Conservation (phyloP, 2,329 filamentous ascomycete species). For the Stagonosporopsis tanaceti region DNA sequence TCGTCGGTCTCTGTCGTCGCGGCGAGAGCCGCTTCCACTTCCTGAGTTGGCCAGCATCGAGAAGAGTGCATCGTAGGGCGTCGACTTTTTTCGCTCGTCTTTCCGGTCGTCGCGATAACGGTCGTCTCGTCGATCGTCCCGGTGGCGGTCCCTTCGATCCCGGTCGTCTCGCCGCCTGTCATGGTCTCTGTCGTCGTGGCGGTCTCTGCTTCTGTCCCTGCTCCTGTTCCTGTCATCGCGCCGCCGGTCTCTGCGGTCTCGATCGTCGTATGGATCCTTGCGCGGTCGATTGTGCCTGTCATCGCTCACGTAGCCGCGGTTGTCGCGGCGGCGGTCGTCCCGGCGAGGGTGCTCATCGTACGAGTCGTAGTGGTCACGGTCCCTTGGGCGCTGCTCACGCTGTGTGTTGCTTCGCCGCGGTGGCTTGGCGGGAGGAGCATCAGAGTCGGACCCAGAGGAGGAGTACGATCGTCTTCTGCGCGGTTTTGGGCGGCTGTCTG, state of each 20-base stretch:
- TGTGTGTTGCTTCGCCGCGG: slow-evolving; percentile 32
- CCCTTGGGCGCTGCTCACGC: slow-evolving; percentile 26
- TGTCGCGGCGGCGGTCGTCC: slow-evolving; percentile 24
- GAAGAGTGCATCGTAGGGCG: slow-evolving; percentile 18
- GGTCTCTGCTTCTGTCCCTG: slow-evolving; percentile 17
- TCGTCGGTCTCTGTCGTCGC: slow-evolving; percentile 27
- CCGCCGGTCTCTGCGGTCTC: slow-evolving; percentile 19
- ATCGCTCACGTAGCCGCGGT: slow-evolving; percentile 39
- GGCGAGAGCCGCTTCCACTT: slow-evolving; percentile 22
- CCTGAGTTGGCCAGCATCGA: slow-evolving; percentile 17
- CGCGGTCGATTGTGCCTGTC: slow-evolving; percentile 34
- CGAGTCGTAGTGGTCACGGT: slow-evolving; percentile 35
- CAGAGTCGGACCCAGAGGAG: slow-evolving; percentile 30
- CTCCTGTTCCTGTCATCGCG: slow-evolving; percentile 23
- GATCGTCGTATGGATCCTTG: slow-evolving; percentile 26
- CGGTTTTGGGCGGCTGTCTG: slow-evolving; percentile 24
- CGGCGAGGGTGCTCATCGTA: slow-evolving; percentile 38
- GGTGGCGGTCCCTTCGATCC: slow-evolving; percentile 21
- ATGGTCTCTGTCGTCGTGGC: slow-evolving; percentile 10
- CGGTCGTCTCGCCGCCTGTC: slow-evolving; percentile 24
- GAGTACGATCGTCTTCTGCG: slow-evolving; percentile 30
- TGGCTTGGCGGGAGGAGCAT: slow-evolving; percentile 25
- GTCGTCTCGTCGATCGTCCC: slow-evolving; percentile 18
- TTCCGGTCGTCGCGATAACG: slow-evolving; percentile 25
- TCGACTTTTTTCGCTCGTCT: slow-evolving; percentile 25